Conservation (phyloP, 2,329 filamentous ascomycete species). For the Emergomyces pasteurianus region DNA sequence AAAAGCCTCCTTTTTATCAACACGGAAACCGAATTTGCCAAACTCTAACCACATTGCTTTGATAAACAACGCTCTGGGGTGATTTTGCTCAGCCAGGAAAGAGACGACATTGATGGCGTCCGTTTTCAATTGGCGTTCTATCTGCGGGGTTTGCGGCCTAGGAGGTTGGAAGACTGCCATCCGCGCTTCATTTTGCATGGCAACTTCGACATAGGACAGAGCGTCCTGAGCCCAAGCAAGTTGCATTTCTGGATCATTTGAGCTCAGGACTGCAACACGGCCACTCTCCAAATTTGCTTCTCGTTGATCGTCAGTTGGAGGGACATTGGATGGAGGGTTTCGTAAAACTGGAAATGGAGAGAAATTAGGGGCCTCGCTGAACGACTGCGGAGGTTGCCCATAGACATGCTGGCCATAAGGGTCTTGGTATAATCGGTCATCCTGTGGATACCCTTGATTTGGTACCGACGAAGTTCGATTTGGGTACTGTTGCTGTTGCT, state of each 20-base stretch:
- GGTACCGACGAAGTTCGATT: constrained; percentile 25
- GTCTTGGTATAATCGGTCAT: constrained; percentile 8
- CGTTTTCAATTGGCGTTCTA: constrained; percentile 75
- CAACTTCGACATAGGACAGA: constrained; percentile 75
- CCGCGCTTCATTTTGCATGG: constrained; percentile 62
- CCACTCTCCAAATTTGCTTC: constrained; percentile 81
- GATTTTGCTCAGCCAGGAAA: constrained; percentile 80
- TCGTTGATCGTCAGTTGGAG: constrained; percentile 86
- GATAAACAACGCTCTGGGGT: constrained; percentile 90
- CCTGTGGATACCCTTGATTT: constrained; percentile 12
- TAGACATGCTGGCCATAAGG: constrained; percentile 37
- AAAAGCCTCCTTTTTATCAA: constrained; percentile 93
- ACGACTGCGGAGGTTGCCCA: not conserved
- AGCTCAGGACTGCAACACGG: constrained; percentile 71
- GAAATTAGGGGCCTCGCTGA: constrained; percentile 57
- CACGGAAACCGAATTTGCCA: constrained; percentile 80
- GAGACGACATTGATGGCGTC: constrained; percentile 87
- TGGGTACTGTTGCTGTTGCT: constrained; percentile 21
- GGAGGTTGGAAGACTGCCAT: constrained; percentile 46
- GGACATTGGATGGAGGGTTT: constrained; percentile 71
- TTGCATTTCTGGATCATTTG: constrained; percentile 92
- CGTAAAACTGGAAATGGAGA: constrained; percentile 83
- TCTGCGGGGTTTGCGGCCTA: constrained; percentile 66
- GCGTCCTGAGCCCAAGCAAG: constrained; percentile 93
- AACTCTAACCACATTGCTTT: constrained; percentile 96